Conservation (phyloP, 75 land plant genomes). For the Selaginella tamariscina region DNA sequence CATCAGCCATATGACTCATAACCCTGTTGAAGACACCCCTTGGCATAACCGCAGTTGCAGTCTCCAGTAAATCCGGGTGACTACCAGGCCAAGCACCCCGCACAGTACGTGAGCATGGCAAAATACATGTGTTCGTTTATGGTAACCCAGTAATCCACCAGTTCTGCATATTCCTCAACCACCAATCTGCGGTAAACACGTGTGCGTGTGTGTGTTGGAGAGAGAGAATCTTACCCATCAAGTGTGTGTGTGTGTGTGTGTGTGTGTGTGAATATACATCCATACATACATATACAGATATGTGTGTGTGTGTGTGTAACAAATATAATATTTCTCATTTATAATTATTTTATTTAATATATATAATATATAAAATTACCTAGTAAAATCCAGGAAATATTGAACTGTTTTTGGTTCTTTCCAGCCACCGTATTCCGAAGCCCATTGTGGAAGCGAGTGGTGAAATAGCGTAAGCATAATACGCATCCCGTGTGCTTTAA, state of each 20-base stretch:
- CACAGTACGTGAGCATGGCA: constrained; percentile 92
- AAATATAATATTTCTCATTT: too few species aligned
- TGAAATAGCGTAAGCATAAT: constrained; percentile 97
- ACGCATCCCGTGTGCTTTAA: constrained; percentile 76
- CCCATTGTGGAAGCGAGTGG: constrained; percentile 98
- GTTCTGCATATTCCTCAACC: constrained; percentile 54
- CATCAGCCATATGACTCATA: constrained; percentile 73
- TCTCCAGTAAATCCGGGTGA: constrained; percentile 86
- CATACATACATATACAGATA: too few species aligned
- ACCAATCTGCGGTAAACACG: constrained; percentile 52
- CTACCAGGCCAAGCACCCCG: constrained; percentile 99
- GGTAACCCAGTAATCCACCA: constrained; percentile 92
- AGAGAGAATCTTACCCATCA: too few species aligned
- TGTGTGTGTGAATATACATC: too few species aligned
- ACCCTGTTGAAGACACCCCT: constrained; percentile 69
- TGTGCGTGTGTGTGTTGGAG: neutral
- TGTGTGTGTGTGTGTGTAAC: too few species aligned
- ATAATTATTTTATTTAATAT: too few species aligned
- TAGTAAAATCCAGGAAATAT: constrained; percentile 83
- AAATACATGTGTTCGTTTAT: constrained; percentile 99
- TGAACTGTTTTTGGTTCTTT: constrained; percentile 69
- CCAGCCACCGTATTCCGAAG: constrained; percentile 96
- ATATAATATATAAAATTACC: too few species aligned
- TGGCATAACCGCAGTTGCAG: constrained; percentile 77
- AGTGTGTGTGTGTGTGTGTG: neutral